These are phyloP conservation scores for Sarcocystis neurona DNA, from an alignment of 169 alveolate species.

Conservation along the genomic window DNA sequence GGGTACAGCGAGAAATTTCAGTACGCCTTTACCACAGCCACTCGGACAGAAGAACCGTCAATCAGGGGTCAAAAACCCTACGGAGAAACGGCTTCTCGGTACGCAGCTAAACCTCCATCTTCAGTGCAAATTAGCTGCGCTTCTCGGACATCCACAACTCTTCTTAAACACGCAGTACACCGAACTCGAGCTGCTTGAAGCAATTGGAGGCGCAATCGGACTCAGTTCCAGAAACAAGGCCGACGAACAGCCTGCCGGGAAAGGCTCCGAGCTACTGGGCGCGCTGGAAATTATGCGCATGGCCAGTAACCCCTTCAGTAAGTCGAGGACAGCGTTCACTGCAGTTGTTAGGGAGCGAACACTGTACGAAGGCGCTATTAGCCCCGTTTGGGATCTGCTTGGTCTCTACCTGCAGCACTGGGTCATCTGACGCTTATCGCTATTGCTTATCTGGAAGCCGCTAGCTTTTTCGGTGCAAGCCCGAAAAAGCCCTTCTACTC, in stretches of 20 bases:
- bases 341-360: background rate
- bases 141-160: slow-evolving; percentile 27
- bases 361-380: background rate
- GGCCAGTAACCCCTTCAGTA: slow-evolving; percentile 37
- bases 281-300: slow-evolving; percentile 32
- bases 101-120: background rate
- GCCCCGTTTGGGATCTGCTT: background rate
- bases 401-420: background rate
- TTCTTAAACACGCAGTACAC: background rate
- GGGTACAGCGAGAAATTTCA: background rate
- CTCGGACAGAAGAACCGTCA: background rate
- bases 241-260: background rate
- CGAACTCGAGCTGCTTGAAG: background rate
- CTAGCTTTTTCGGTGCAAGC: slow-evolving; percentile 1
- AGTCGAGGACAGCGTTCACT: background rate
- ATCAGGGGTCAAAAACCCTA: background rate
- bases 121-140: slow-evolving; percentile 39
- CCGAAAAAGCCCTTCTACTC: slow-evolving; percentile 22
- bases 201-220: slow-evolving; percentile 20
- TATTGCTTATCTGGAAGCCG: slow-evolving; percentile 23
- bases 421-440: slow-evolving; percentile 3
- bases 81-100: slow-evolving; percentile 1
- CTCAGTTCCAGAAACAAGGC: background rate
- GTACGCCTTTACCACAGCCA: background rate
- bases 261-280: background rate